phyloP scores from a whole-genome alignment of 257 asterid species.

The Penstemon eatonii region DNA sequence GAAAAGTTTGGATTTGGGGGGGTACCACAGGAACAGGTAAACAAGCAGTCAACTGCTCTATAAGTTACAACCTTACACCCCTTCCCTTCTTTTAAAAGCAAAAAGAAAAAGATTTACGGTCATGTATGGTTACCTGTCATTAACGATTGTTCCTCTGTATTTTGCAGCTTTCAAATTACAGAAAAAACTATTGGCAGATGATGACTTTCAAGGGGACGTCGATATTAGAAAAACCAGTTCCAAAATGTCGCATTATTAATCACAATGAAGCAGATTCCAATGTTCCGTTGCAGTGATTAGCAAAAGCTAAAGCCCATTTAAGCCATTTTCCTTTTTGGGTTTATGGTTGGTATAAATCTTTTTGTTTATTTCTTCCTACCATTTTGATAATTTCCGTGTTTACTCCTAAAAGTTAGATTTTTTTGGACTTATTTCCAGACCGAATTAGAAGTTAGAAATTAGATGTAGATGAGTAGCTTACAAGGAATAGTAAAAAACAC shows the following conservation, averaged over 20 bases:
- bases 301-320: constrained; percentile 9
- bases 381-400: constrained; percentile 12
- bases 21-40: constrained; percentile 71
- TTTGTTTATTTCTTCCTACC: constrained; percentile 7
- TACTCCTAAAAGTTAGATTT: neutral
- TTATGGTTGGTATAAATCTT: constrained; percentile 32
- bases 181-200: constrained; percentile 90
- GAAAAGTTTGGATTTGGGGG: constrained; percentile 75
- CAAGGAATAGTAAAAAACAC: constrained; percentile 24
- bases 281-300: constrained; percentile 32
- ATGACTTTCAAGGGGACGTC: constrained; percentile 79
- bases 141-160: constrained; percentile 7
- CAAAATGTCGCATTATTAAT: constrained; percentile 55
- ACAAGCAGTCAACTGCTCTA: neutral
- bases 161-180: constrained; percentile 70
- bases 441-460: constrained; percentile 26
- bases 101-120: neutral
- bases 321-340: constrained; percentile 35
- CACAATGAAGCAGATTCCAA: constrained; percentile 47
- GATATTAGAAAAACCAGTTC: constrained; percentile 79
- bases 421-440: neutral
- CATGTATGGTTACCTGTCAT: neutral
- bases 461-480: constrained; percentile 28
- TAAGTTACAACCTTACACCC: neutral
- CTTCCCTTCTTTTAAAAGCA: neutral